Evolutionary conservation across 768 basidiomycete genomes (phyloP).

Genomic region (Lactifluus volemus): DNA sequence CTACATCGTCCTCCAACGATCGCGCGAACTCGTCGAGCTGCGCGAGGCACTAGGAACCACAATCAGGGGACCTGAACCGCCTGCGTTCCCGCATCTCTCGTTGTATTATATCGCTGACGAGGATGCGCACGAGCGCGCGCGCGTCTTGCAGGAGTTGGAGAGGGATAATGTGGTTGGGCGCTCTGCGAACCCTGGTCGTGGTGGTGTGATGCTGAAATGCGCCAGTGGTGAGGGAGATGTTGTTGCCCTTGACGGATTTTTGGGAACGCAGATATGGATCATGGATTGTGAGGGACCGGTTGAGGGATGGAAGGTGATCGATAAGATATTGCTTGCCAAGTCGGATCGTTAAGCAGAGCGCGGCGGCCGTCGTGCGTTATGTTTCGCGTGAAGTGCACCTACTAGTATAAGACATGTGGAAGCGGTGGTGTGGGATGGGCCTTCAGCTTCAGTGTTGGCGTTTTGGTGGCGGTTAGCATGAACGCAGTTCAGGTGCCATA

Average conservation of each 20-base stretch:
- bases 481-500: too few species aligned
- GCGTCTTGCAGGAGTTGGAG: constrained; percentile 37
- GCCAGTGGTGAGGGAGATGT: constrained; percentile 19
- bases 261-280: constrained; percentile 47
- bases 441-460: too few species aligned
- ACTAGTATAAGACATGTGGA: neutral
- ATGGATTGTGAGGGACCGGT: constrained; percentile 53
- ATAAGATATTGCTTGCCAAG: constrained; percentile 26
- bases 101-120: constrained; percentile 62
- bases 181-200: constrained; percentile 6
- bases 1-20: constrained; percentile 42
- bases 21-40: constrained; percentile 38
- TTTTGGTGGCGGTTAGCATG: too few species aligned
- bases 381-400: neutral
- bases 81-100: constrained; percentile 63
- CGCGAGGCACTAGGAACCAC: constrained; percentile 40
- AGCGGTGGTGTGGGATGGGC: too few species aligned
- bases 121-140: constrained; percentile 50
- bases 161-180: constrained; percentile 29
- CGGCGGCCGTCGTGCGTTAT: neutral
- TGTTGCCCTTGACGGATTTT: constrained; percentile 30
- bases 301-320: constrained; percentile 45
- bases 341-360: neutral
- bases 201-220: constrained; percentile 27
- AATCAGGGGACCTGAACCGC: constrained; percentile 33